These are phyloP conservation scores for Colletotrichum tabaci DNA, from an alignment of 2,329 filamentous ascomycete species.

Conservation along the genomic window DNA sequence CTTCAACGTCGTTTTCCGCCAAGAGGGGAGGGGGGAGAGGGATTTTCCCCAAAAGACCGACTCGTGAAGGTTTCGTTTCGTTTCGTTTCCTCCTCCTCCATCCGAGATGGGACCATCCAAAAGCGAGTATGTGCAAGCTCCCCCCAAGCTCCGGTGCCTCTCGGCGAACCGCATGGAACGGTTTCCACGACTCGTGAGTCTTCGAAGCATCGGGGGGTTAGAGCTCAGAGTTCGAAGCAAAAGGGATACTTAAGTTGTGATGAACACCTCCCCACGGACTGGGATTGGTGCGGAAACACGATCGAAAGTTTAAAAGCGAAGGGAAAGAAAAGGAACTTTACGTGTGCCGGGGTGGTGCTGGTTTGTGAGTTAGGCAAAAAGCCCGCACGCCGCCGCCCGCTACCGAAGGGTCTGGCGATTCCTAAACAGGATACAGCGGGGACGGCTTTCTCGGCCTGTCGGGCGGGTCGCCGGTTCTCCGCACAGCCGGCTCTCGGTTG, in stretches of 20 bases:
- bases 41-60: background rate
- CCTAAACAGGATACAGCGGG: background rate
- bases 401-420: constrained; percentile 10
- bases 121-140: too few relatives aligned
- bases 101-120: too few relatives aligned
- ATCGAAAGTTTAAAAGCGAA: background rate
- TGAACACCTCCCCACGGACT: constrained; percentile 19
- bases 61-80: constrained; percentile 14
- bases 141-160: too few relatives aligned
- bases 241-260: constrained; percentile 7
- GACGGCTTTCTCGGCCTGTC: constrained; percentile 11
- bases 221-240: too few relatives aligned
- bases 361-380: background rate
- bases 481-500: constrained; percentile 28
- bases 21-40: too few relatives aligned
- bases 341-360: constrained; percentile 11
- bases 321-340: background rate
- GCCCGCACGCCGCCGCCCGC: background rate
- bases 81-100: background rate
- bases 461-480: constrained; percentile 32
- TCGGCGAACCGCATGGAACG: background rate
- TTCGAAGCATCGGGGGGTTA: too few relatives aligned
- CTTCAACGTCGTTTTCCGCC: background rate
- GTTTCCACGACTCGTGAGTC: background rate
- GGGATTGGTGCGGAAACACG: constrained; percentile 10